phyloP scores from a whole-genome alignment of 1,284 basidiomycete species.

The Vanrija sp. region DNA sequence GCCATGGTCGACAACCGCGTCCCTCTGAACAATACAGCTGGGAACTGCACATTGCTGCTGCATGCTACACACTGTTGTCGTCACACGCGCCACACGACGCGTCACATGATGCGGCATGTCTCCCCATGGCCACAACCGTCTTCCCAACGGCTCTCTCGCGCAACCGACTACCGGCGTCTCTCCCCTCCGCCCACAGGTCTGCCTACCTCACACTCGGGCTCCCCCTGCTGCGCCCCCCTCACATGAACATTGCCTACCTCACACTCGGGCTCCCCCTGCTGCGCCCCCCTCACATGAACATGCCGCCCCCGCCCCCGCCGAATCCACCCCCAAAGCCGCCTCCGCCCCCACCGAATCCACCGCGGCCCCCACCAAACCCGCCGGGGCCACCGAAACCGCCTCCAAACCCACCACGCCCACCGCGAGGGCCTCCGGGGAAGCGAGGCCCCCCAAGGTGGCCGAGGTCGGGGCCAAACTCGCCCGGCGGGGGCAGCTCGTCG shows the following conservation, averaged over 20 bases:
- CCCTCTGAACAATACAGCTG: too few relatives aligned
- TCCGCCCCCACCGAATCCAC: conserved; percentile 5
- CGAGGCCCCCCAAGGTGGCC: conserved; percentile 21
- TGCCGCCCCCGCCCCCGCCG: conserved; percentile 20
- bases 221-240: neutral
- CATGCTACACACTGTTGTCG: neutral
- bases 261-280: too few relatives aligned
- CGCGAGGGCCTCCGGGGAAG: conserved; percentile 17
- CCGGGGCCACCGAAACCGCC: conserved; percentile 18
- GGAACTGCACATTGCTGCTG: neutral
- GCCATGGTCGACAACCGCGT: too few relatives aligned
- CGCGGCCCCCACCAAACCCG: conserved; percentile 18
- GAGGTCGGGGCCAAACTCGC: conserved; percentile 44
- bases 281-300: conserved; percentile 17
- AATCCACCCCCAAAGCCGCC: neutral
- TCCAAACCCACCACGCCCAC: conserved; percentile 12
- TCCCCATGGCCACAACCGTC: too few relatives aligned
- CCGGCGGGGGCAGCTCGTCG: conserved; percentile 47
- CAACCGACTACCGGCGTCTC: too few relatives aligned
- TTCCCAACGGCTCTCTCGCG: too few relatives aligned
- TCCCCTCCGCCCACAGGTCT: too few relatives aligned
- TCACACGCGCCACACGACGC: too few relatives aligned
- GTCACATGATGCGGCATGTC: too few relatives aligned
- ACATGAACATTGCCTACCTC: conserved; percentile 4
- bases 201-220: too few relatives aligned